A percentile compares a stretch with the other conserved stretches of the same genome.
Evolutionary conservation across 805 yeast genomes (phyloP).

Genomic region (Saccharomycopsis synnaedendra): DNA sequence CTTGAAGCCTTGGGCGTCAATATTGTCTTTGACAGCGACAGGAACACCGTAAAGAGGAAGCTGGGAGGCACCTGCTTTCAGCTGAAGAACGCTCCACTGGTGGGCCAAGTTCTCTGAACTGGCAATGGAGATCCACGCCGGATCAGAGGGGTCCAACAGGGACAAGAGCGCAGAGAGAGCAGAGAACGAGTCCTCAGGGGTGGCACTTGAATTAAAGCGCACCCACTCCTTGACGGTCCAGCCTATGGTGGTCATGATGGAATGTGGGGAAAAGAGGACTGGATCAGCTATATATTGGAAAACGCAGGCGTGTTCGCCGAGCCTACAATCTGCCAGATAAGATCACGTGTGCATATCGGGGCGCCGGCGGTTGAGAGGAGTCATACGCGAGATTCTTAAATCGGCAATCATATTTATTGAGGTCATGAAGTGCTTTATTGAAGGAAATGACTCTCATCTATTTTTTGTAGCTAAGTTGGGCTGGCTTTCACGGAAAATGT

Average conservation of each 20-base stretch:
- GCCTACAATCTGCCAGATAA: no score
- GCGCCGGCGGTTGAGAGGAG: no score
- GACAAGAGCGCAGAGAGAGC: constrained; percentile 34
- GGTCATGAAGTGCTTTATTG: no score
- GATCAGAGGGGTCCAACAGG: constrained; percentile 33
- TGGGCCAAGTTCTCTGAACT: constrained; percentile 47
- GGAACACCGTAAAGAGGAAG: constrained; percentile 89
- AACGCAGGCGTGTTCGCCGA: no score
- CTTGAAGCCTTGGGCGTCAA: constrained; percentile 68
- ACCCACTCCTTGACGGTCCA: constrained; percentile 82
- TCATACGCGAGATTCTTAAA: no score
- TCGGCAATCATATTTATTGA: no score
- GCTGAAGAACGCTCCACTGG: constrained; percentile 72
- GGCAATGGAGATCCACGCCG: constrained; percentile 88
- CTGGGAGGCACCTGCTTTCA: constrained; percentile 38
- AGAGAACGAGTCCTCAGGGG: constrained; percentile 49
- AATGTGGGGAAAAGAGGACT: background rate
- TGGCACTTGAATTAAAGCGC: constrained; percentile 47
- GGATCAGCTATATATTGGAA: no score
- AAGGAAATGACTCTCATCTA: no score
- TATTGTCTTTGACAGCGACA: constrained; percentile 88
- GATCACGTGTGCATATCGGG: no score
- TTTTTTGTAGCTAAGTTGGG: no score
- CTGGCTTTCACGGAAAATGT: no score
- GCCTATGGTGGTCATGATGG: constrained; percentile 31